Percentiles rank a stretch among this genome's conserved stretches.
phyloP scores from a whole-genome alignment of 306 rosid species.

The Benincasa hispida region DNA sequence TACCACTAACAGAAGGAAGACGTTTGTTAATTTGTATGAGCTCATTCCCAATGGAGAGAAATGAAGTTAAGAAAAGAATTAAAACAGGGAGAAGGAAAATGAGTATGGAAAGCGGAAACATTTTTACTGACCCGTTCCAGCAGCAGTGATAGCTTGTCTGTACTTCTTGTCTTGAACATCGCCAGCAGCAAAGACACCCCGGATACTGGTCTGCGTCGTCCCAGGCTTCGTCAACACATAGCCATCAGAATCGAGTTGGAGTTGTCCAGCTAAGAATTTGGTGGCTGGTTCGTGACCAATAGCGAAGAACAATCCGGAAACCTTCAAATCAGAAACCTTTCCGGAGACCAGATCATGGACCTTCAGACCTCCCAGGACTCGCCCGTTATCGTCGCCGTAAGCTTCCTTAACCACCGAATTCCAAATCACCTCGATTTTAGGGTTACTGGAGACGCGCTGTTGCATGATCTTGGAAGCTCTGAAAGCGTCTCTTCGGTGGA shows the following conservation, averaged over 20 bases:
- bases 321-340: constrained; percentile 53
- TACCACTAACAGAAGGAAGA: too few relatives aligned
- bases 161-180: constrained; percentile 96
- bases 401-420: constrained; percentile 59
- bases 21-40: too few relatives aligned
- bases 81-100: not conserved
- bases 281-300: constrained; percentile 91
- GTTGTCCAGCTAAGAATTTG: constrained; percentile 62
- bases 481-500: constrained; percentile 63
- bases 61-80: too few relatives aligned
- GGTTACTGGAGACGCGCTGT: constrained; percentile 44
- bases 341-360: constrained; percentile 42
- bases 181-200: constrained; percentile 85
- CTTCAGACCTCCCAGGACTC: constrained; percentile 52
- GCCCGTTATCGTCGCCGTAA: constrained; percentile 27
- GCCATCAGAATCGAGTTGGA: constrained; percentile 62
- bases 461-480: constrained; percentile 91
- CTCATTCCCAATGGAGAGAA: too few relatives aligned
- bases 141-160: constrained; percentile 89
- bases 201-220: constrained; percentile 58
- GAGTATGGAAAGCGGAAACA: not conserved
- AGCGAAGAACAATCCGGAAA: constrained; percentile 68
- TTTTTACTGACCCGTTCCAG: constrained; percentile 46
- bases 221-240: constrained; percentile 60
- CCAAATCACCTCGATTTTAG: constrained; percentile 61